Conservation (phyloP, 1,139 yeast species). For the Taphrina populina region DNA sequence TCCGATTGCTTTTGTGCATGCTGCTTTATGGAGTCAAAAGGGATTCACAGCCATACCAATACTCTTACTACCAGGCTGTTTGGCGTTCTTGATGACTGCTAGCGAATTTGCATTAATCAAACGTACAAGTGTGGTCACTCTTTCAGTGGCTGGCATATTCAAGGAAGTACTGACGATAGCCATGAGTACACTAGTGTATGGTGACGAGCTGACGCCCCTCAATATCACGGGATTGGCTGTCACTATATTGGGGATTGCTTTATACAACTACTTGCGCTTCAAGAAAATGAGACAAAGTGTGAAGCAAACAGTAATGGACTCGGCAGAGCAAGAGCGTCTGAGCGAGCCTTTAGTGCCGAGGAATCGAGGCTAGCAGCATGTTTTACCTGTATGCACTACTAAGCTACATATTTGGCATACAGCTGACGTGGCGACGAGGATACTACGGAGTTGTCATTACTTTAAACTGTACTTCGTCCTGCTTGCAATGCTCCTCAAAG, state of each 20-base stretch:
- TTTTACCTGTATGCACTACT: too few relatives aligned
- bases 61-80: slow-evolving; percentile 73
- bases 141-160: slow-evolving; percentile 87
- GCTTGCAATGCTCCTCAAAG: too few relatives aligned
- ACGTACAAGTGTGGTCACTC: slow-evolving; percentile 78
- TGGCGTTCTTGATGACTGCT: slow-evolving; percentile 87
- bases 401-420: too few relatives aligned
- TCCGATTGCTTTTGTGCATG: slow-evolving; percentile 52
- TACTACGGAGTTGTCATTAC: too few relatives aligned
- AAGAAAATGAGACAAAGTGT: slow-evolving; percentile 35
- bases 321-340: neutral
- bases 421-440: too few relatives aligned
- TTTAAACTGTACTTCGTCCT: too few relatives aligned
- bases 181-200: slow-evolving; percentile 67
- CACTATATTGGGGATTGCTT: slow-evolving; percentile 73
- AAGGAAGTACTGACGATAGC: slow-evolving; percentile 83
- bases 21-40: slow-evolving; percentile 62
- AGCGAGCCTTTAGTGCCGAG: slow-evolving; percentile 10
- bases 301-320: slow-evolving; percentile 10
- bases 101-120: slow-evolving; percentile 82
- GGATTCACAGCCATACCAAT: slow-evolving; percentile 55
- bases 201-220: slow-evolving; percentile 65
- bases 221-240: slow-evolving; percentile 74
- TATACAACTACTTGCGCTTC: slow-evolving; percentile 58
- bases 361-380: neutral